Conservation (phyloP, 176 grass and related monocot species). For the Avena sativa region DNA sequence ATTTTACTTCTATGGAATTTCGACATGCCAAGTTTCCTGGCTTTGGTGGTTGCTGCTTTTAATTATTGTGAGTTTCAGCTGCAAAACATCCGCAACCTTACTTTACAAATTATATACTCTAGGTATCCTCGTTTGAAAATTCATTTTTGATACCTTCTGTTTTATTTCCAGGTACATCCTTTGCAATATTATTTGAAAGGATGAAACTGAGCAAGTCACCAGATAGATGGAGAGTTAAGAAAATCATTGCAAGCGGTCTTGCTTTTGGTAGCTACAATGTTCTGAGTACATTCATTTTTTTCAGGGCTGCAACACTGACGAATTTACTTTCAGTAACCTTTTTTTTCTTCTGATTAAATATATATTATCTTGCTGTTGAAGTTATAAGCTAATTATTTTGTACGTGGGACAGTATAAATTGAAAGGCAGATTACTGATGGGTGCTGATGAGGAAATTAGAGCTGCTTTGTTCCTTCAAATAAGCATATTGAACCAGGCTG, state of each 20-base stretch:
- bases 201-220: slow-evolving; percentile 41
- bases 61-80: slow-evolving; percentile 50
- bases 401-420: slow-evolving; percentile 40
- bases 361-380: neutral
- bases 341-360: slow-evolving; percentile 33
- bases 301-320: neutral
- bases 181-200: slow-evolving; percentile 55
- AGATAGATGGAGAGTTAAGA: slow-evolving; percentile 40
- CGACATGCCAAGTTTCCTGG: slow-evolving; percentile 38
- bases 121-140: neutral
- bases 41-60: slow-evolving; percentile 35
- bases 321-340: slow-evolving; percentile 37
- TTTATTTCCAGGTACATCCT: slow-evolving; percentile 44
- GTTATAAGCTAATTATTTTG: slow-evolving; percentile 36
- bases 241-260: slow-evolving; percentile 47
- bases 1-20: slow-evolving; percentile 57
- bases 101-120: neutral
- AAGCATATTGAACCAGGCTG: slow-evolving; percentile 44
- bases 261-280: slow-evolving; percentile 50
- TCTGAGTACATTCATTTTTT: slow-evolving; percentile 52
- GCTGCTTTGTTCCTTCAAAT: slow-evolving; percentile 55
- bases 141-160: neutral
- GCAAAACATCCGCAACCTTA: slow-evolving; percentile 1
- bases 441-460: slow-evolving; percentile 38
- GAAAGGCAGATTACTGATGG: slow-evolving; percentile 33